phyloP scores from a whole-genome alignment of 2,329 filamentous ascomycete genomes.

The Fusarium lateritium region DNA sequence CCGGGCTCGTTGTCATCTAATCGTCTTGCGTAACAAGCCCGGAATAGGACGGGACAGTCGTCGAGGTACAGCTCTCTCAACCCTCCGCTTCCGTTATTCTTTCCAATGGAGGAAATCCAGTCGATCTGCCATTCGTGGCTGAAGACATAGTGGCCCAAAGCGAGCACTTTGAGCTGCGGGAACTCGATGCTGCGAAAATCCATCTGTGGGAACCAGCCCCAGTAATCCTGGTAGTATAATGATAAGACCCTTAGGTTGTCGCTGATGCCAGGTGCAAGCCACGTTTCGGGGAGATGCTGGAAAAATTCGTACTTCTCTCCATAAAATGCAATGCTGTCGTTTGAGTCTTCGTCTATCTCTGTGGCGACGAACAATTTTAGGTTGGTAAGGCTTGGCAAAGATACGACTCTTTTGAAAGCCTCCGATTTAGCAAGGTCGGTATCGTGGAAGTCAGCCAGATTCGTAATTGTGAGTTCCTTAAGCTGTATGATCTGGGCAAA shows the following conservation, averaged over 20 bases:
- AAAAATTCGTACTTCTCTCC: conserved; percentile 41
- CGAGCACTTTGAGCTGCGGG: conserved; percentile 56
- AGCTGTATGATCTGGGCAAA: conserved; percentile 6
- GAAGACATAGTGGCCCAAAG: conserved; percentile 59
- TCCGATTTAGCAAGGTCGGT: background rate
- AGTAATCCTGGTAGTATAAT: conserved; percentile 55
- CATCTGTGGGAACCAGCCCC: conserved; percentile 57
- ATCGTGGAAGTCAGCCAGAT: conserved; percentile 29
- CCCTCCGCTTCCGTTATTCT: conserved; percentile 5
- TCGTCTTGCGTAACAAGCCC: conserved; percentile 3
- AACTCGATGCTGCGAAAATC: conserved; percentile 54
- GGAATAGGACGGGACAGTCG: conserved; percentile 56
- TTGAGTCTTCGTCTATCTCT: background rate
- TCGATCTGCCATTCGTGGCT: conserved; percentile 61
- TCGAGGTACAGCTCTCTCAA: conserved; percentile 60
- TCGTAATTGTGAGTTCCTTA: conserved; percentile 23
- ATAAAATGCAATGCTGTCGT: background rate
- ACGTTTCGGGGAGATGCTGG: conserved; percentile 32
- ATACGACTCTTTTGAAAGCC: conserved; percentile 13
- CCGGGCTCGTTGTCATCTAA: conserved; percentile 11
- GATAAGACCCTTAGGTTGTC: conserved; percentile 54
- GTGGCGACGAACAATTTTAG: conserved; percentile 18
- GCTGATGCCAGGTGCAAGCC: conserved; percentile 11
- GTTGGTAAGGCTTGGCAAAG: conserved; percentile 3
- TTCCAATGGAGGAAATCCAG: conserved; percentile 60